These are phyloP conservation scores for Desmodesmus armatus DNA, from an alignment of 139 green algal species.

Conservation along the genomic window DNA sequence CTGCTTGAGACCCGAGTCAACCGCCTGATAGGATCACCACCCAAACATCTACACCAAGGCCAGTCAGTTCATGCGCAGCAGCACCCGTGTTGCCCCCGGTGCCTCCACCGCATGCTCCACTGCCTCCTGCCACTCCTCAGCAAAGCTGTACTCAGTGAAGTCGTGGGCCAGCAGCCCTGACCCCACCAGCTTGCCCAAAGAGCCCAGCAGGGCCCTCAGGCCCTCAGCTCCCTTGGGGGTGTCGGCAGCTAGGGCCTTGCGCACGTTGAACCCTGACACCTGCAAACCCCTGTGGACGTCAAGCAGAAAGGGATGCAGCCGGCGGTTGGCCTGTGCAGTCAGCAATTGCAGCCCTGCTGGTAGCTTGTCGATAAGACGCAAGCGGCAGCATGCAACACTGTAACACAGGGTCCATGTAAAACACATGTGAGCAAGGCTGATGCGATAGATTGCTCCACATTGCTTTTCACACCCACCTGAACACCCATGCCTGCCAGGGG, in stretches of 20 bases:
- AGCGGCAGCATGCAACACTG: background rate
- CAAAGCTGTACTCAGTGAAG: constrained; percentile 80
- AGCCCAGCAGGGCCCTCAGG: constrained; percentile 67
- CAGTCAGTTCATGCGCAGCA: too few species aligned
- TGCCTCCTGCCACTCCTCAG: constrained; percentile 81
- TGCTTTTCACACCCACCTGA: constrained; percentile 44
- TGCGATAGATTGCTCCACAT: background rate
- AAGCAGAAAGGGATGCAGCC: background rate
- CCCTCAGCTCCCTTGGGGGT: constrained; percentile 48
- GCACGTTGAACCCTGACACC: constrained; percentile 67
- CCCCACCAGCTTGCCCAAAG: constrained; percentile 81
- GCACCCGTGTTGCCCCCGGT: constrained; percentile 75
- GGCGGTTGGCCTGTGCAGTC: background rate
- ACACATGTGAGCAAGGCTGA: background rate
- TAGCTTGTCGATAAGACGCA: background rate
- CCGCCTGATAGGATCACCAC: too few species aligned
- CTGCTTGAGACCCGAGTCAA: too few species aligned
- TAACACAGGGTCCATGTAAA: too few species aligned
- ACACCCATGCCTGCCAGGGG: constrained; percentile 85
- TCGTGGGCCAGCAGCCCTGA: constrained; percentile 74
- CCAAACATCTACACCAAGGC: too few species aligned
- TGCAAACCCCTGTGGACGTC: constrained; percentile 43
- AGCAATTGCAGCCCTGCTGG: background rate
- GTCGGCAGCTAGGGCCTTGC: constrained; percentile 34
- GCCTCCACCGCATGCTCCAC: constrained; percentile 80